phyloP scores from a whole-genome alignment of 257 asterid genomes.

The Capsicum pubescens region DNA sequence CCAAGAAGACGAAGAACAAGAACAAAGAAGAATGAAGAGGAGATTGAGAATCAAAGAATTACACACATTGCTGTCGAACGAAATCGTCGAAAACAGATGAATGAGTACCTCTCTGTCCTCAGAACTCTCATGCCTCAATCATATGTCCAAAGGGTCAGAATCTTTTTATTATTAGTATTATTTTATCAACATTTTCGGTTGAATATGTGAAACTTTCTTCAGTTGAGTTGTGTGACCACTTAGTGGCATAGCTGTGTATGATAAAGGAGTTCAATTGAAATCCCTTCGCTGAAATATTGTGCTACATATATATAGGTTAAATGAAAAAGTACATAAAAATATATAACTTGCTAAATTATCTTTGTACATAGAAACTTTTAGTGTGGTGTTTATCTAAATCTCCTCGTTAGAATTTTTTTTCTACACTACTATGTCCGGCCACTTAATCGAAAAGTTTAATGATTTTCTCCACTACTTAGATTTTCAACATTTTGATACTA shows the following conservation, averaged over 20 bases:
- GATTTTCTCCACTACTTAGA: background rate
- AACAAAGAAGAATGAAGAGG: slow-evolving; percentile 41
- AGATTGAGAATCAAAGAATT: slow-evolving; percentile 52
- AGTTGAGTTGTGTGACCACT: background rate
- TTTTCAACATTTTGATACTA: background rate
- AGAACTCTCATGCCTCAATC: slow-evolving; percentile 46
- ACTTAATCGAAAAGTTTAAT: background rate
- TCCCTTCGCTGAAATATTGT: background rate
- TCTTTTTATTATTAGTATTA: background rate
- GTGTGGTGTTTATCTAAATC: background rate
- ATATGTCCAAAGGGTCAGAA: slow-evolving; percentile 47
- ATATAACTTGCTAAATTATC: background rate
- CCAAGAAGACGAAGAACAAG: slow-evolving; percentile 37
- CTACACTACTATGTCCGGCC: background rate
- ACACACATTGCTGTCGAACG: slow-evolving; percentile 55
- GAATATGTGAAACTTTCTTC: background rate
- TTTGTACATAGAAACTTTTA: background rate
- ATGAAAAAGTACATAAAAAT: too few relatives aligned
- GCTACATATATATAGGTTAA: background rate
- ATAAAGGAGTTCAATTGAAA: background rate
- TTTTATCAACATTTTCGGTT: background rate
- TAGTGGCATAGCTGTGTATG: background rate
- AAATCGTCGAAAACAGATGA: slow-evolving; percentile 54
- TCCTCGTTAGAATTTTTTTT: background rate
- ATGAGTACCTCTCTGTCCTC: slow-evolving; percentile 47